Evolutionary conservation across 1,284 basidiomycete genomes (phyloP).

Genomic region (Ganoderma resinaceum): DNA sequence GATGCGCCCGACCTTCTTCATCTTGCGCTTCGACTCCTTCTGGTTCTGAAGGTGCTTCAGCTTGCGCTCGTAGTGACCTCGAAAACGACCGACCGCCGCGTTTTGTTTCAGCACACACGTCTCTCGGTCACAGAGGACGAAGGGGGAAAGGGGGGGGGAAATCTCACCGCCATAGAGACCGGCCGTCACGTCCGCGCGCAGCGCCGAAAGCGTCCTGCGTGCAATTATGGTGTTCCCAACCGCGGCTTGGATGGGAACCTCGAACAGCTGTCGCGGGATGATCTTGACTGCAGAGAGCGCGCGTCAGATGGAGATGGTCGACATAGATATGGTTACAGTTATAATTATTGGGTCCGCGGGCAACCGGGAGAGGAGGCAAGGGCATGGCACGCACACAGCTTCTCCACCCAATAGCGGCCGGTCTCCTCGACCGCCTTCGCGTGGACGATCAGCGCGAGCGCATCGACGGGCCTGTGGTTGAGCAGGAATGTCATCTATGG

Average conservation of each 20-base stretch:
- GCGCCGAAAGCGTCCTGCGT: constrained; percentile 86
- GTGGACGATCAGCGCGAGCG: constrained; percentile 91
- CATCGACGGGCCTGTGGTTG: constrained; percentile 89
- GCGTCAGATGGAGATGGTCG: not conserved
- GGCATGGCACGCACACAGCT: constrained; percentile 65
- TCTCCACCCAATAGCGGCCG: constrained; percentile 86
- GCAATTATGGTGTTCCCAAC: constrained; percentile 90
- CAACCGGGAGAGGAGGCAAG: not conserved
- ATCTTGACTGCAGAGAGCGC: constrained; percentile 71
- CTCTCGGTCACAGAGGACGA: not conserved
- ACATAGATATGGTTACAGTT: not conserved
- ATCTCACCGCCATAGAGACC: constrained; percentile 88
- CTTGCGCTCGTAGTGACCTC: constrained; percentile 90
- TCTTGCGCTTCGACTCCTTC: constrained; percentile 87
- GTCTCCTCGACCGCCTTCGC: constrained; percentile 73
- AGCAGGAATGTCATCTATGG: constrained; percentile 82
- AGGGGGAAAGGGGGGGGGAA: not conserved
- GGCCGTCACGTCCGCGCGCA: constrained; percentile 95
- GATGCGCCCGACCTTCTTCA: constrained; percentile 88
- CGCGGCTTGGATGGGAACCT: constrained; percentile 90
- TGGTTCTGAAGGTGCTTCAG: constrained; percentile 93
- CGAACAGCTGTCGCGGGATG: constrained; percentile 92
- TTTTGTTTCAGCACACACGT: constrained; percentile 18
- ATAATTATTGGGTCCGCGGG: not conserved
- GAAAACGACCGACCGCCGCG: too few relatives aligned